phyloP scores from a whole-genome alignment of 2,329 filamentous ascomycete species.

The Colletotrichum costaricense region DNA sequence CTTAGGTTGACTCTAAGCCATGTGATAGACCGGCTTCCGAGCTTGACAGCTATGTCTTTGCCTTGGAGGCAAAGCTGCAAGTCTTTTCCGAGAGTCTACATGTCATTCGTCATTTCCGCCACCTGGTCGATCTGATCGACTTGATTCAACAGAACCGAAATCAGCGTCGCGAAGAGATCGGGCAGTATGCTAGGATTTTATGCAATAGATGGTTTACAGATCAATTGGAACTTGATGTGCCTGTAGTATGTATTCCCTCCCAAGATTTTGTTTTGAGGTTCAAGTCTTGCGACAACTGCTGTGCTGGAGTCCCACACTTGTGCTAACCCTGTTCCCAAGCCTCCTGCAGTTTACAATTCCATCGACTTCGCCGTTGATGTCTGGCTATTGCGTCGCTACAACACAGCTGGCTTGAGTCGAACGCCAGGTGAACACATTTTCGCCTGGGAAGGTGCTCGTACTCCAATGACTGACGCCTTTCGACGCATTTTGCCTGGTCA shows the following conservation, averaged over 20 bases:
- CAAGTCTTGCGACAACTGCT: too few species aligned
- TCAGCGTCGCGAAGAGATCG: too few species aligned
- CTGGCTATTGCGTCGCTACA: not conserved
- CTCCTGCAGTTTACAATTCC: not conserved
- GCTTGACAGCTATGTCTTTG: not conserved
- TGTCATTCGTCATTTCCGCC: not conserved
- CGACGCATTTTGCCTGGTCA: not conserved
- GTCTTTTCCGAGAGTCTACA: not conserved
- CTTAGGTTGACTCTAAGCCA: too few species aligned
- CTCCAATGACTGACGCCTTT: not conserved
- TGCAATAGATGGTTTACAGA: too few species aligned
- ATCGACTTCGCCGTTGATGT: not conserved
- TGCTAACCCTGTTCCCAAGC: not conserved
- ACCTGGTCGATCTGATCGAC: not conserved
- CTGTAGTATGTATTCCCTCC: too few species aligned
- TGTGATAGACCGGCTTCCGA: too few species aligned
- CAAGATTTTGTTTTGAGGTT: too few species aligned
- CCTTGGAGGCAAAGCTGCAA: not conserved
- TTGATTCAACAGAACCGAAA: too few species aligned
- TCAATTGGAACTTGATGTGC: too few species aligned
- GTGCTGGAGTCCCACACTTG: too few species aligned
- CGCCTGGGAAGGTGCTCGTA: not conserved
- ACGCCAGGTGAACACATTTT: not conserved
- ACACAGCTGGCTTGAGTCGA: not conserved
- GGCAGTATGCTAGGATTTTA: too few species aligned